These are phyloP conservation scores for Clavariopsis aquatica DNA, from an alignment of 495 filamentous ascomycete genomes.

Conservation along the genomic window DNA sequence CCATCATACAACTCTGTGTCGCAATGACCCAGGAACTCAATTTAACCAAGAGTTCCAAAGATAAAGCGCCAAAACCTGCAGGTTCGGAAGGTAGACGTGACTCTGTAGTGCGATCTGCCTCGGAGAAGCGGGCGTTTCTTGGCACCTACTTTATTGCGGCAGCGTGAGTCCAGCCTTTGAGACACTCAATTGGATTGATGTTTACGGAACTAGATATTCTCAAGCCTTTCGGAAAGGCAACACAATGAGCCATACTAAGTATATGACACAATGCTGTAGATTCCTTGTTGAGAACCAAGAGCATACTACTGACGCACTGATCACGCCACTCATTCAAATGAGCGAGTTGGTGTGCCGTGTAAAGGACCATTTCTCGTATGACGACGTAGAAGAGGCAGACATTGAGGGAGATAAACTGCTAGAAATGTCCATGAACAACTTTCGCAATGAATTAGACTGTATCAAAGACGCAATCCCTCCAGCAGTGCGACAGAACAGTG, in stretches of 20 bases:
- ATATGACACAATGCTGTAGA: constrained; percentile 17
- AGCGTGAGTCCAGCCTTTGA: constrained; percentile 4
- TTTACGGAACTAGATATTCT: constrained; percentile 9
- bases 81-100: background rate
- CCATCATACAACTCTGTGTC: constrained; percentile 21
- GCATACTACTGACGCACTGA: constrained; percentile 10
- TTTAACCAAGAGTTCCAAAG: constrained; percentile 9
- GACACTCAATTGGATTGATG: background rate
- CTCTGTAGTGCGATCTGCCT: background rate
- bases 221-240: constrained; percentile 23
- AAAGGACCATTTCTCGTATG: constrained; percentile 28
- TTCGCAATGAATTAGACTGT: constrained; percentile 10
- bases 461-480: constrained; percentile 11
- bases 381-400: constrained; percentile 25
- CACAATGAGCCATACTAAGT: constrained; percentile 15
- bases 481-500: constrained; percentile 6
- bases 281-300: constrained; percentile 2
- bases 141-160: constrained; percentile 16
- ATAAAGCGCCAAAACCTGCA: background rate
- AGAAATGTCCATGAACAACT: constrained; percentile 10
- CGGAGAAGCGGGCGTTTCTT: constrained; percentile 17
- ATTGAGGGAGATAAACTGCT: constrained; percentile 18
- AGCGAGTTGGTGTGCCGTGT: constrained; percentile 19
- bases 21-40: constrained; percentile 22
- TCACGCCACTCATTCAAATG: constrained; percentile 11